These are phyloP conservation scores for Pseudoneurospora amorphoporcata DNA, from an alignment of 495 filamentous ascomycete genomes.

Conservation along the genomic window DNA sequence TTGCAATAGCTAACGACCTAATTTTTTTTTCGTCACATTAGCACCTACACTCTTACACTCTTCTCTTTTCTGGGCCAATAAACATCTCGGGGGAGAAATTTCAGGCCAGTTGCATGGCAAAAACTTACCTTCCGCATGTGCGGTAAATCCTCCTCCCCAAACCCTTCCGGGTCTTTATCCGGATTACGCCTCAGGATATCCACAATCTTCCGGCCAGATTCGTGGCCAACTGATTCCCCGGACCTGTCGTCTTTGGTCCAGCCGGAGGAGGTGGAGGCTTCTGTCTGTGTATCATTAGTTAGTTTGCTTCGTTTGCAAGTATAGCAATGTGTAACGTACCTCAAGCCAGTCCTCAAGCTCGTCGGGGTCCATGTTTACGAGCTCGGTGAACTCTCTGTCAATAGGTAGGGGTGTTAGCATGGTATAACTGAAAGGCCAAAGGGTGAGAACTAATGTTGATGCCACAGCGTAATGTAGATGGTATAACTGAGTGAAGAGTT, in stretches of 20 bases:
- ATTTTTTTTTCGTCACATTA: no score
- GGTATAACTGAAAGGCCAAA: no score
- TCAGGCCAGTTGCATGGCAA: neutral
- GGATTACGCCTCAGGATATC: slow-evolving; percentile 54
- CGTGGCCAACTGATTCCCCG: slow-evolving; percentile 55
- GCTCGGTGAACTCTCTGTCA: slow-evolving; percentile 52
- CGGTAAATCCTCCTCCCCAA: slow-evolving; percentile 44
- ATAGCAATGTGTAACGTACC: neutral
- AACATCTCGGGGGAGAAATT: neutral
- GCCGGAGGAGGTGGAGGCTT: slow-evolving; percentile 44
- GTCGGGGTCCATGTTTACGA: slow-evolving; percentile 55
- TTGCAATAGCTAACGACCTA: slow-evolving; percentile 38
- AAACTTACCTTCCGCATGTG: slow-evolving; percentile 52
- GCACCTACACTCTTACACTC: no score
- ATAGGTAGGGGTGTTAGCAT: neutral
- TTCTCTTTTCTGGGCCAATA: no score
- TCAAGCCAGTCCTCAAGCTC: slow-evolving; percentile 55
- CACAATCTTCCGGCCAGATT: slow-evolving; percentile 55
- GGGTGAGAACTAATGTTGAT: no score
- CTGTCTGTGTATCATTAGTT: slow-evolving; percentile 10
- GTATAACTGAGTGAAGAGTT: neutral
- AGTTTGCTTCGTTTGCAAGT: no score
- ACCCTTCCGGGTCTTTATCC: slow-evolving; percentile 38
- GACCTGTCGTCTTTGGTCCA: slow-evolving; percentile 47
- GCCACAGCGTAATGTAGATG: neutral